These are phyloP conservation scores for Trichoderma orchidacearum DNA, from an alignment of 495 filamentous ascomycete species.

Conservation along the genomic window DNA sequence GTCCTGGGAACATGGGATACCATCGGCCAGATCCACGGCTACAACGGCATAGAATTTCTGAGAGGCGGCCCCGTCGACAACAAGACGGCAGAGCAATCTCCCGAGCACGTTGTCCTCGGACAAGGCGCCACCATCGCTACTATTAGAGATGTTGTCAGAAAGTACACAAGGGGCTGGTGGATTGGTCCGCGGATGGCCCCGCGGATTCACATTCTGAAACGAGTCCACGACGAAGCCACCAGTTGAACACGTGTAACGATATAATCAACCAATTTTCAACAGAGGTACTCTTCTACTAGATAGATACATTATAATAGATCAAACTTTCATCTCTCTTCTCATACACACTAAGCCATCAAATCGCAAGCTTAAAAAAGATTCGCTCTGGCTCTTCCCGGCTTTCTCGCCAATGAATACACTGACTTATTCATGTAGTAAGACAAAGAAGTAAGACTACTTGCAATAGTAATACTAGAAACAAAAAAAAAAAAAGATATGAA, in stretches of 20 bases:
- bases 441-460: not conserved
- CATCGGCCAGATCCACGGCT: slow-evolving; percentile 54
- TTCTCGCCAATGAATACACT: not conserved
- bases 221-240: slow-evolving; percentile 19
- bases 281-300: too few relatives aligned
- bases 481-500: not conserved
- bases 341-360: too few relatives aligned
- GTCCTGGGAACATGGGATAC: slow-evolving; percentile 55
- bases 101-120: slow-evolving; percentile 17
- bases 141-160: slow-evolving; percentile 15
- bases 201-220: slow-evolving; percentile 41
- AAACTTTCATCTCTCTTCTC: too few relatives aligned
- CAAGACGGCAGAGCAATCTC: slow-evolving; percentile 8
- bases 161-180: slow-evolving; percentile 48
- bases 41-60: slow-evolving; percentile 53
- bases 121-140: slow-evolving; percentile 14
- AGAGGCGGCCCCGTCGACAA: slow-evolving; percentile 9
- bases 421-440: not conserved
- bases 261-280: not conserved
- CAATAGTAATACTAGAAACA: not conserved
- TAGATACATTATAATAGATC: too few relatives aligned
- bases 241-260: too few relatives aligned
- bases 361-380: too few relatives aligned
- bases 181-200: slow-evolving; percentile 45
- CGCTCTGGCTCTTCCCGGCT: not conserved